Conservation (phyloP, 2,329 filamentous ascomycete genomes). For the Arthrobotrys sphaeroides region DNA sequence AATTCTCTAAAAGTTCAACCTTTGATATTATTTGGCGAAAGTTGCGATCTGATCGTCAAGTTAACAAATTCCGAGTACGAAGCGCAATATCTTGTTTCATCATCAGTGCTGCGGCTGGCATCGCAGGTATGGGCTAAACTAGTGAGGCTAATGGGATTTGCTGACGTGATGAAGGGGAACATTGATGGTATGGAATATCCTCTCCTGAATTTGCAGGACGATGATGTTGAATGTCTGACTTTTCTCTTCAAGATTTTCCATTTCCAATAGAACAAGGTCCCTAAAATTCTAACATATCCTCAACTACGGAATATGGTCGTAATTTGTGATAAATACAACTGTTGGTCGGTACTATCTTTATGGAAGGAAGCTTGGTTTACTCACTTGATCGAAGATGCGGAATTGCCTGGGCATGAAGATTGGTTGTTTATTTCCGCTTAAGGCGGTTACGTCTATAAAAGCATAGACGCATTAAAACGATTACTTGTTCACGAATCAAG, state of each 20-base stretch:
- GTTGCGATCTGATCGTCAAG: neutral
- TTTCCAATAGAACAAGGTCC: neutral
- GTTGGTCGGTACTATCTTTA: neutral
- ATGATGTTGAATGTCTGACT: neutral
- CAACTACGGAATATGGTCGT: constrained; percentile 15
- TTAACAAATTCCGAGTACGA: neutral
- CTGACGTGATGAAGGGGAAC: neutral
- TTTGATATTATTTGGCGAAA: neutral
- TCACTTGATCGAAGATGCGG: neutral
- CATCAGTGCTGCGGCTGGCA: neutral
- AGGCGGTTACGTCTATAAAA: neutral
- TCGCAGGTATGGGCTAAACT: neutral
- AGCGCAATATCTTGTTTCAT: constrained; percentile 2
- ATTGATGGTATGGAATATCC: neutral
- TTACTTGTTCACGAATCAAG: neutral
- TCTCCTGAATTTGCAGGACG: neutral
- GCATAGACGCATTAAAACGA: neutral
- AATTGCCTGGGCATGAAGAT: constrained; percentile 5
- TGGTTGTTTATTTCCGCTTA: constrained; percentile 3
- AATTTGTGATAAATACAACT: constrained; percentile 24
- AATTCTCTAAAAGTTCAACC: neutral
- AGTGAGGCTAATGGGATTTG: constrained; percentile 1
- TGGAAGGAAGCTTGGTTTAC: constrained; percentile 10
- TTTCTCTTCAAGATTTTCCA: constrained; percentile 12
- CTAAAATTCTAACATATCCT: neutral